Base-by-base conservation (phyloP, 805 yeast genomes). In the Pichia californica region DNA sequence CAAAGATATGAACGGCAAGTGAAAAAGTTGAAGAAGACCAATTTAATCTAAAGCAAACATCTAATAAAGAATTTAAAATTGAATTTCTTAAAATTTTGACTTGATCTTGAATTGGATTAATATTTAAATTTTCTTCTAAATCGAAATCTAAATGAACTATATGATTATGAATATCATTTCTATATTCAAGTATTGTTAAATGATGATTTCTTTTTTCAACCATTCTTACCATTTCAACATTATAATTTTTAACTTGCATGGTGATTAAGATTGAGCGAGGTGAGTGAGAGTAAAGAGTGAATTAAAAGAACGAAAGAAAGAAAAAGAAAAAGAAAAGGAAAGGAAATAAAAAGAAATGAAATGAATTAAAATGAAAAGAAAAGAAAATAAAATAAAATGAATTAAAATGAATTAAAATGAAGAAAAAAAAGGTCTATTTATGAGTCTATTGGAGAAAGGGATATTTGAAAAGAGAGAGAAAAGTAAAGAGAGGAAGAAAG, bases 1-100 rank as follows among this genome's bases (percentile, higher is more conserved):
- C 76, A 37, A 69, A 55, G 9, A 67, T 41, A 27, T 61, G 58
- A 23, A 67, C 65, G 1, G 71, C 65, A 3, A 61, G 51, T 44
- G 65, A 62, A 45, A 69, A 68, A 13, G 68, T 64, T 16, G 64
- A 57, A 29, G 53, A 53, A 9, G 61, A 48, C 61, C 66, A 61
- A 25, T 51, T 47, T 15, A 61, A 49, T 43, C 54, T 54, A 35
- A 48, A 55, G 23, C 51, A 53, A 18, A 61, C 62, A 41, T 63
- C 67, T 33, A 58, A 53, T 14, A 65, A 33, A 11, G 63, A 58
- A 37, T 60, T 62, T 25, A 65, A 43, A 15, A 63, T 49, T 50
- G 66, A 36, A 47, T 45, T 7, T 40, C 52, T 46, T 16, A 49
- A 37, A 3, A 47, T 27, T 25, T 46, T 40, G 13, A 47, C 49